Base-by-base conservation (phyloP, 257 asterid genomes). In the Nicotiana obtusifolia region DNA sequence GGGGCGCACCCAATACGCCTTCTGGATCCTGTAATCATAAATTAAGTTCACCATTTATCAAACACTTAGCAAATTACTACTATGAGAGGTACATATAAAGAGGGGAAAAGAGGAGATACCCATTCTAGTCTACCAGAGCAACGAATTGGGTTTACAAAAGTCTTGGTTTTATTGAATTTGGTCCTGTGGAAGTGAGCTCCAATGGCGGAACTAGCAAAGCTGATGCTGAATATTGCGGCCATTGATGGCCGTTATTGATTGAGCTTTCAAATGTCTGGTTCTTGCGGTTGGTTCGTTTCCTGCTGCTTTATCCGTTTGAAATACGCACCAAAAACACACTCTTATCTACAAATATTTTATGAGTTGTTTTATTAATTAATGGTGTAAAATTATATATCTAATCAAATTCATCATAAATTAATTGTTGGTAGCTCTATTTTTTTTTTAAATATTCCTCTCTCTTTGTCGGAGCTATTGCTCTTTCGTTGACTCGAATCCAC, bases 11-110 rank as follows among this genome's bases (percentile, higher is more conserved):
- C 28, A 95, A 87, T 3, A 93, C 53, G n/a, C 97, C 97, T 84
- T 95, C 99, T 4, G 99, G 99, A 68, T 95, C 98, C 99, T 95
- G 88, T 89, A 69, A 53, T 62, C 81, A 65, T 31, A 60, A 65
- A 37, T 20, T 17, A 41, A 54, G 59, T 14, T 79, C 33, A 83
- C 64, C 53, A 68, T 65, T 31, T 81, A 76, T 65, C 41, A 62
- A 20, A 35, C 2, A 53, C 19, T 26, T 16, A 1, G 41, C 19
- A 10, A 76, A 11, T 35, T 4, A 53, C 5, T 15, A 2, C 19
- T 17, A n/a, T 44, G 30, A 68, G 19, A 6, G 28, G 17, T 19
- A 66, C 33, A 3, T 66, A 31, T 31, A 30, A 67, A 67, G 56
- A 54, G 44, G 15, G 76, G 62, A 44, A 66, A 54, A 54, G 54